Base-by-base conservation (phyloP, 495 filamentous ascomycete genomes). In the Physcia stellaris region DNA sequence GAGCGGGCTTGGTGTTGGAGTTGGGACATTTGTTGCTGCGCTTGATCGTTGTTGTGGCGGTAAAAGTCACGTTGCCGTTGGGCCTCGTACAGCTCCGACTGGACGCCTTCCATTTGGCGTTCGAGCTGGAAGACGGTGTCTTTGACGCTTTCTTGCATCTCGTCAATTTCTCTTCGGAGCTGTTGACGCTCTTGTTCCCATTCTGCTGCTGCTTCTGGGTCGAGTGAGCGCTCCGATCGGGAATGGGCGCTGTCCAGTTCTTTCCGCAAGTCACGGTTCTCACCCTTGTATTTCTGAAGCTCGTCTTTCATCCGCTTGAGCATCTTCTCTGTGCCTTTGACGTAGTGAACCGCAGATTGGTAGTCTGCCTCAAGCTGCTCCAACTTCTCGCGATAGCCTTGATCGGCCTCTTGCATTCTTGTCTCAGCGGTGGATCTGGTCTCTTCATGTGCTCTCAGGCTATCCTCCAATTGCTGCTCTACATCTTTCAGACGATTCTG, bases 251-350 rank as follows among this genome's bases (percentile, higher is more conserved):
- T 67, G 20, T 82, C 71, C 20, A 95, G 60, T 45, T 94, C 82
- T 24, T 74, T 73, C 55, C 92, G 86, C 24, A 95, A 56, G 40
- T 79, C 78, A n/a, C 65, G 64, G 49, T 94, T 94, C 33, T 87
- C 77, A 27, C 73, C 60, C 67, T 94, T 95, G 57, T 86, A 86
- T 24, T 86, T 83, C 26, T 76, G 64, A 10, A 96, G 66, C 57
- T 98, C 90, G 47, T 94, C 86, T 66, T 98, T 96, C 77, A 98
- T 93, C 49, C 87, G 86, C 59, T 88, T 87, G 18, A 98, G 68
- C 84, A 99, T 93, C 70, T 94, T 95, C 61, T 99, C 92, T 1
- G 88, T 95, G 28, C 90, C 92, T 53, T 94, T 92, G 46, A 99
- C 85, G 53, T 99, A 99, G 59, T 94, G 87, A n/a, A 96, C 87